Conservation (phyloP, 2,329 filamentous ascomycete species). For the Chalara sp. region DNA sequence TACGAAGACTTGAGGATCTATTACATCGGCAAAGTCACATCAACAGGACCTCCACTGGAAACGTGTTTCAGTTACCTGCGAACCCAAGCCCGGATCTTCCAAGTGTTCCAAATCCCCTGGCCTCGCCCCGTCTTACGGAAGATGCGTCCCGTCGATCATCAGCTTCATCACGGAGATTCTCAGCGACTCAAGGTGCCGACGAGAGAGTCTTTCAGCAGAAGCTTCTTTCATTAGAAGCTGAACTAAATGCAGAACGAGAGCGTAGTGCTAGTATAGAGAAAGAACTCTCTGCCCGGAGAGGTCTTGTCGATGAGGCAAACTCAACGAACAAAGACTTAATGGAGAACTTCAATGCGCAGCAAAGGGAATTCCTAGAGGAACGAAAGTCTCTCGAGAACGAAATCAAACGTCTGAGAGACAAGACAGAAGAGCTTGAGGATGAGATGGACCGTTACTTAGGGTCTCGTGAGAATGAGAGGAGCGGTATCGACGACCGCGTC, state of each 20-base stretch:
- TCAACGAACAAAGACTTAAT: constrained; percentile 91
- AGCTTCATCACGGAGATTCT: constrained; percentile 52
- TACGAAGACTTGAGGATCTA: constrained; percentile 85
- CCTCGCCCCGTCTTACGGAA: constrained; percentile 27
- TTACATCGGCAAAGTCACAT: constrained; percentile 73
- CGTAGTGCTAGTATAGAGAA: constrained; percentile 59
- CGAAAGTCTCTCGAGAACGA: constrained; percentile 78
- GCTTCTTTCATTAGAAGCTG: constrained; percentile 65
- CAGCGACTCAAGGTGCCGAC: constrained; percentile 50
- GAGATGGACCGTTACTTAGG: constrained; percentile 81
- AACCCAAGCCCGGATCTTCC: constrained; percentile 41
- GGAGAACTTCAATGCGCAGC: constrained; percentile 87
- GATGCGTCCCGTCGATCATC: constrained; percentile 51
- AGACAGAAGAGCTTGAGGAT: constrained; percentile 84
- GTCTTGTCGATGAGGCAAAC: constrained; percentile 75
- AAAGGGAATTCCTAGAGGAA: constrained; percentile 81
- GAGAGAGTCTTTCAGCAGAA: constrained; percentile 57
- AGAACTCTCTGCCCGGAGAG: constrained; percentile 57
- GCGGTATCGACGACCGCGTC: constrained; percentile 60
- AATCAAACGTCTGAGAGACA: constrained; percentile 66
- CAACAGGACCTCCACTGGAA: constrained; percentile 45
- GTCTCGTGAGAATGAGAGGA: constrained; percentile 75
- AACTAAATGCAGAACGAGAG: constrained; percentile 69
- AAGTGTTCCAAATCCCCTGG: constrained; percentile 34
- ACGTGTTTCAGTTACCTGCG: constrained; percentile 44